These are phyloP conservation scores for Pyronema omphalodes DNA, from an alignment of 495 filamentous ascomycete genomes.

Conservation along the genomic window DNA sequence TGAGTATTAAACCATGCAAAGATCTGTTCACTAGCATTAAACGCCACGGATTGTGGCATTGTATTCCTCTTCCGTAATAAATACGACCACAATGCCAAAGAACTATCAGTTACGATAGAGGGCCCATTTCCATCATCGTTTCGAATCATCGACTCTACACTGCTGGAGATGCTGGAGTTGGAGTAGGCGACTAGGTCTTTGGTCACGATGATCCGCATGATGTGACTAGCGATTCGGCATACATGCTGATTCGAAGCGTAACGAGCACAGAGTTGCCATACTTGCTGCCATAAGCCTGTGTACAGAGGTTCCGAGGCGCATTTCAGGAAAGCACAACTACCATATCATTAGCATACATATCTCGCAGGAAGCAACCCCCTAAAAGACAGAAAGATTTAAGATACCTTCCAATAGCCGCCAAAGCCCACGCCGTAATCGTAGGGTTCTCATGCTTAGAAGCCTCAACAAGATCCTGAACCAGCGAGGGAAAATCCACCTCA, in stretches of 20 bases:
- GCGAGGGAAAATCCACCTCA: constrained; percentile 28
- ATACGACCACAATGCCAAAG: constrained; percentile 52
- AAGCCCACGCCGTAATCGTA: constrained; percentile 39
- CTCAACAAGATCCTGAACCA: constrained; percentile 33
- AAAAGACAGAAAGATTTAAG: constrained; percentile 2
- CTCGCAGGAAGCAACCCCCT: background rate
- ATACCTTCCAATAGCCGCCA: constrained; percentile 29
- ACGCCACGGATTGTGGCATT: constrained; percentile 44
- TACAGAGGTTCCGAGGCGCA: constrained; percentile 15
- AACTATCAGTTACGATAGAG: constrained; percentile 56
- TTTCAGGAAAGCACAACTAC: constrained; percentile 32
- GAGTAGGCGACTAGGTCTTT: constrained; percentile 43
- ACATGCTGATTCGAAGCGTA: constrained; percentile 48
- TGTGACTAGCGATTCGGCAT: constrained; percentile 63
- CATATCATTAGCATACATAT: constrained; percentile 14
- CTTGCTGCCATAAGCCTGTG: constrained; percentile 41
- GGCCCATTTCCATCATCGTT: constrained; percentile 69
- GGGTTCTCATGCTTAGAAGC: constrained; percentile 38
- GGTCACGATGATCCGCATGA: constrained; percentile 49
- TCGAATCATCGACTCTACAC: constrained; percentile 47
- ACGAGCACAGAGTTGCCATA: constrained; percentile 57
- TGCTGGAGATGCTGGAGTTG: constrained; percentile 40
- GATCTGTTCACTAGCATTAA: constrained; percentile 46
- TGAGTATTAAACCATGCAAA: constrained; percentile 61
- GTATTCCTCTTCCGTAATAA: constrained; percentile 39